These are phyloP conservation scores for Gliomastix tumulicola DNA, from an alignment of 2,329 filamentous ascomycete species.

Conservation along the genomic window DNA sequence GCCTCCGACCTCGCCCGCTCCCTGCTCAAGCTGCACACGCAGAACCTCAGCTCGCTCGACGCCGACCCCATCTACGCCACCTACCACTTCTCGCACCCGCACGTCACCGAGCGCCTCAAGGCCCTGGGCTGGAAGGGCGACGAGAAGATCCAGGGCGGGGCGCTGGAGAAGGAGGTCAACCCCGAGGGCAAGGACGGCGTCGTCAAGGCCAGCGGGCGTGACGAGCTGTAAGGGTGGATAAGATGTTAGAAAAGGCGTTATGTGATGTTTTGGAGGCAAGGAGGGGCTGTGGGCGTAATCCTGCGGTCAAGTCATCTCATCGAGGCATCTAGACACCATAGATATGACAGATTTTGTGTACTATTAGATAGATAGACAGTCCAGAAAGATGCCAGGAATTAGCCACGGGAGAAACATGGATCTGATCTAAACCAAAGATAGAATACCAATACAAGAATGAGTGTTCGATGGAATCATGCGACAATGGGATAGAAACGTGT, in stretches of 20 bases:
- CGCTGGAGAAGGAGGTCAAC: slow-evolving; percentile 20
- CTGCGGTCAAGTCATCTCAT: too few species aligned
- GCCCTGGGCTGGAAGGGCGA: slow-evolving; percentile 80
- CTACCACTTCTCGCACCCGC: slow-evolving; percentile 98
- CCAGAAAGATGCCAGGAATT: too few species aligned
- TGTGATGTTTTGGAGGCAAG: too few species aligned
- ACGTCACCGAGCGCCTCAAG: slow-evolving; percentile 85
- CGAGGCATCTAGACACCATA: too few species aligned
- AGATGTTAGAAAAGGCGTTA: not conserved
- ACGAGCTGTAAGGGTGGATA: slow-evolving; percentile 51
- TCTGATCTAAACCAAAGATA: too few species aligned
- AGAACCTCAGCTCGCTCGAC: slow-evolving; percentile 98
- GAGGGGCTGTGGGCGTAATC: too few species aligned
- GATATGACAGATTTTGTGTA: too few species aligned
- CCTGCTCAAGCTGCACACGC: slow-evolving; percentile 94
- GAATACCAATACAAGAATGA: too few species aligned
- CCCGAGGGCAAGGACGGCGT: slow-evolving; percentile 31
- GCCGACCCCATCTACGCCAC: slow-evolving; percentile 97
- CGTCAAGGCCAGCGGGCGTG: slow-evolving; percentile 67
- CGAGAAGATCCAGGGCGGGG: slow-evolving; percentile 31
- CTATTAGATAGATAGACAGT: too few species aligned
- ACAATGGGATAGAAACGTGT: too few species aligned
- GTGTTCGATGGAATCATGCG: too few species aligned
- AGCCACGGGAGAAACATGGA: too few species aligned
- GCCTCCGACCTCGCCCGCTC: slow-evolving; percentile 75